Evolutionary conservation across 202 grass and related monocot species (phyloP).

Genomic region (Carex sylvatica): DNA sequence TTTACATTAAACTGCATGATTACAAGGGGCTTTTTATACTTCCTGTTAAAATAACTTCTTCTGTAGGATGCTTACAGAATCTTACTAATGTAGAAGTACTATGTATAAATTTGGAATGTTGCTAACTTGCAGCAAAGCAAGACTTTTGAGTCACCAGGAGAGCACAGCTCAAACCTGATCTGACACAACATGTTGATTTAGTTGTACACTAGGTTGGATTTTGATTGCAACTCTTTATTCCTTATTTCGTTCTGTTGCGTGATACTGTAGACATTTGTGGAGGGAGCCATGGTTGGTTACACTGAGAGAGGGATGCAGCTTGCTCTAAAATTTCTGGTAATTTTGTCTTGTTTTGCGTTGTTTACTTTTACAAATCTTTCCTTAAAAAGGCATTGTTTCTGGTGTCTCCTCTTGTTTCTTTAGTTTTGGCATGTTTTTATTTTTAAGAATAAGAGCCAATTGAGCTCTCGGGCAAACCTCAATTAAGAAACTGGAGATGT

Average conservation of each 20-base stretch:
- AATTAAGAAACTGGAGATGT: not conserved
- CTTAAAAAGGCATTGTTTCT: not conserved
- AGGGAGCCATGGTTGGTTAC: slow-evolving; percentile 62
- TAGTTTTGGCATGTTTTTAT: not conserved
- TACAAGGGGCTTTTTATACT: not conserved
- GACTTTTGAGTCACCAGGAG: not conserved
- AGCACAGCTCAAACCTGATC: not conserved
- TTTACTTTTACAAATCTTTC: not conserved
- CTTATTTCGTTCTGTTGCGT: not conserved
- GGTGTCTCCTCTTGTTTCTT: not conserved
- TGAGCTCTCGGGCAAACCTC: not conserved
- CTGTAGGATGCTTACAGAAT: slow-evolving; percentile 10
- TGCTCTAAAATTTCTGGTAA: slow-evolving; percentile 30
- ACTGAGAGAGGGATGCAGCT: too few species aligned
- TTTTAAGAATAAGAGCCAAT: not conserved
- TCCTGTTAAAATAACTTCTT: not conserved
- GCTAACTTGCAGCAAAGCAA: not conserved
- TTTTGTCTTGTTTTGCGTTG: slow-evolving; percentile 11
- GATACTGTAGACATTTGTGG: slow-evolving; percentile 57
- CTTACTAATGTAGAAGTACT: not conserved
- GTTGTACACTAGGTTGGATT: not conserved
- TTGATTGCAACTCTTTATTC: not conserved
- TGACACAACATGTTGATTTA: not conserved
- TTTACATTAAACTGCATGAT: not conserved
- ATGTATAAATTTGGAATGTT: not conserved